Evolutionary conservation across 176 grass and related monocot species (phyloP).

Genomic region (Carex kokanica): DNA sequence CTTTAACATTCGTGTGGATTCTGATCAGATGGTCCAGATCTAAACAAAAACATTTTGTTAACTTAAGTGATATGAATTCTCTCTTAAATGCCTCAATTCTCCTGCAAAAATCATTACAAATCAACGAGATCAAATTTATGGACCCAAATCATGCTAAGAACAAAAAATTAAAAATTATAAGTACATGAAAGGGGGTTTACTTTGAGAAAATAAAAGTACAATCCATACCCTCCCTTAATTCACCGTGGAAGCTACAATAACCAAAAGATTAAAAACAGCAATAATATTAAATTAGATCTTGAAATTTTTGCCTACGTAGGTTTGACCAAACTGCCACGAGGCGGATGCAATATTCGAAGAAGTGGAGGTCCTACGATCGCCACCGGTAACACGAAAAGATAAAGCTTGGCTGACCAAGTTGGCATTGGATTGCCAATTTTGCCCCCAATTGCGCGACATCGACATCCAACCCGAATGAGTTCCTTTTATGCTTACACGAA

Average conservation of each 20-base stretch:
- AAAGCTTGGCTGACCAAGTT: slow-evolving; percentile 38
- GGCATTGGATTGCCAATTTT: slow-evolving; percentile 63
- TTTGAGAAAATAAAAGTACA: not conserved
- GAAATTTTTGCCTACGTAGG: slow-evolving; percentile 47
- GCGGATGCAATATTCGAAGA: slow-evolving; percentile 43
- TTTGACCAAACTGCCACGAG: slow-evolving; percentile 52
- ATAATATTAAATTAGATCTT: slow-evolving; percentile 18
- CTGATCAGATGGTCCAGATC: no score
- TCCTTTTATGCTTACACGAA: slow-evolving; percentile 45
- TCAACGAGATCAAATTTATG: not conserved
- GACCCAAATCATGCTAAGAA: not conserved
- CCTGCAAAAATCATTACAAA: slow-evolving; percentile 12
- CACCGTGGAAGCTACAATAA: not conserved
- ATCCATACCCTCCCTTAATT: slow-evolving; percentile 3
- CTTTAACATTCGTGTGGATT: no score
- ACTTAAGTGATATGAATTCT: no score
- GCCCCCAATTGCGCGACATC: slow-evolving; percentile 58
- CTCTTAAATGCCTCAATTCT: not conserved
- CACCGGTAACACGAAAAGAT: slow-evolving; percentile 47
- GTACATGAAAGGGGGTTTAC: not conserved
- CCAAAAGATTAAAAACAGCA: slow-evolving; percentile 3
- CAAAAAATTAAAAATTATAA: not conserved
- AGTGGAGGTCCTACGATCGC: slow-evolving; percentile 48
- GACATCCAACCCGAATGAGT: slow-evolving; percentile 40
- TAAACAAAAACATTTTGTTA: no score